These are phyloP conservation scores for Plasmodium falciparum DNA, from an alignment of 169 alveolate species.

Conservation along the genomic window DNA sequence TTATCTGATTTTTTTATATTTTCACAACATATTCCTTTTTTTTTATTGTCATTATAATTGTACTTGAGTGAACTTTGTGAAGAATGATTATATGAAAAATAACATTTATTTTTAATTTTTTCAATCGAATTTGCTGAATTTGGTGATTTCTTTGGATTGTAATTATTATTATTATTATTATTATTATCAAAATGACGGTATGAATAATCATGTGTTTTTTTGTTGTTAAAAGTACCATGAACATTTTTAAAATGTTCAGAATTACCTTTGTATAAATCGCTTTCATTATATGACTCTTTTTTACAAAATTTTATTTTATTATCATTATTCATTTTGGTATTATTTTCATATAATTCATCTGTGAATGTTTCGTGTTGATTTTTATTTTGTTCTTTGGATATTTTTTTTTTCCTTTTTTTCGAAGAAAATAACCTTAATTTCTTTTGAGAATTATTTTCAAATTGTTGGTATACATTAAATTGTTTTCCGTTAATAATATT, in stretches of 20 bases:
- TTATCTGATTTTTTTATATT: constrained; percentile 54
- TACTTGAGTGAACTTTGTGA: constrained; percentile 76
- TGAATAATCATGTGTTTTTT: constrained; percentile 14
- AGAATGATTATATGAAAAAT: constrained; percentile 57
- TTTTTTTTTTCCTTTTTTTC: constrained; percentile 46
- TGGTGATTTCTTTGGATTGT: constrained; percentile 30
- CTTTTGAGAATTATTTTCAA: constrained; percentile 73
- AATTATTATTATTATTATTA: constrained; percentile 45
- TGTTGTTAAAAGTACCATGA: too few relatives aligned
- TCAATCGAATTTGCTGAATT: constrained; percentile 15
- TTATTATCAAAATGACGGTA: constrained; percentile 7
- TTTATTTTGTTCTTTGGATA: constrained; percentile 39
- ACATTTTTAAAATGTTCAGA: constrained; percentile 34
- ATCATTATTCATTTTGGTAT: constrained; percentile 29
- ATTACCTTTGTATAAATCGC: constrained; percentile 18
- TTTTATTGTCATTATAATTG: constrained; percentile 69
- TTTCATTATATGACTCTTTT: constrained; percentile 50
- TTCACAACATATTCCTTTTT: constrained; percentile 76
- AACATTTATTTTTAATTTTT: constrained; percentile 51
- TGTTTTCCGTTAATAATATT: constrained; percentile 75
- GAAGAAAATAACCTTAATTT: constrained; percentile 20
- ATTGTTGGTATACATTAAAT: constrained; percentile 60
- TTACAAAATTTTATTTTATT: constrained; percentile 73
- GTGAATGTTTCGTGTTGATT: constrained; percentile 25
- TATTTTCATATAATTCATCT: constrained; percentile 11